Evolutionary conservation across 495 filamentous ascomycete species (phyloP), one percentile per base, ranked within the genome.

Genomic region (Aspergillus olivimuriae): DNA sequence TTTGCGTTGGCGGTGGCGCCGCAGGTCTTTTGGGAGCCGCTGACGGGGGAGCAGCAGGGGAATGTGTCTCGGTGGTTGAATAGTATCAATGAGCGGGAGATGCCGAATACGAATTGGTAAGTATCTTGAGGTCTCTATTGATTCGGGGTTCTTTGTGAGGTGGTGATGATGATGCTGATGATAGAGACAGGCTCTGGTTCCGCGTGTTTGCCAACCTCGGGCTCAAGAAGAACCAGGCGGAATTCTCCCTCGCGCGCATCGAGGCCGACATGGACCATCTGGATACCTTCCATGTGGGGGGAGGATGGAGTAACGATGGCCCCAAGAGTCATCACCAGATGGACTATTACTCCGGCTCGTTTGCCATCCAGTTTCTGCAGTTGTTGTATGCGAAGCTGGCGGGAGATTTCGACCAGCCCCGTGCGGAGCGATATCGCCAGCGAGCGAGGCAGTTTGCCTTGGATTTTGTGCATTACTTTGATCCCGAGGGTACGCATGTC

Each of bases 331-430:
- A 86, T 44, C 80, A 82, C 45, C 84, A 88, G 55, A 83, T 89
- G 77, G 86, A 88, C 55, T 89, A 89, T 55, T 89, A 89, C 55
- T 88, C 84, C 15, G 85, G 84, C 9, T 82, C 78, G 40, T 88
- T 87, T 54, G 86, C 84, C 3, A 88, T 88, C 50, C 84, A 88
- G 48, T 87, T 83, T 57, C 61, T 87, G 4, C 83, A 88, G 52
- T 70, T 90, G 0, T 69, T 89, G 0, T 90, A 89, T 58, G 73
- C 82, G n/a, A 84, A 83, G 36, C 58, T 89, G 4, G 83, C 81
- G 5, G 83, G 72, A 2, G 75, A 82, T 9, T 77, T 79, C 24
- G 85, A 90, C 45, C 78, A 80, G 1, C 66, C 62, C 15, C 75
- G 83, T 12, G 77, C 81, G n/a, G 78, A 77, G 31, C 78, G 83